Evolutionary conservation across 495 filamentous ascomycete genomes (phyloP).

Genomic region (Daldinia childiae): DNA sequence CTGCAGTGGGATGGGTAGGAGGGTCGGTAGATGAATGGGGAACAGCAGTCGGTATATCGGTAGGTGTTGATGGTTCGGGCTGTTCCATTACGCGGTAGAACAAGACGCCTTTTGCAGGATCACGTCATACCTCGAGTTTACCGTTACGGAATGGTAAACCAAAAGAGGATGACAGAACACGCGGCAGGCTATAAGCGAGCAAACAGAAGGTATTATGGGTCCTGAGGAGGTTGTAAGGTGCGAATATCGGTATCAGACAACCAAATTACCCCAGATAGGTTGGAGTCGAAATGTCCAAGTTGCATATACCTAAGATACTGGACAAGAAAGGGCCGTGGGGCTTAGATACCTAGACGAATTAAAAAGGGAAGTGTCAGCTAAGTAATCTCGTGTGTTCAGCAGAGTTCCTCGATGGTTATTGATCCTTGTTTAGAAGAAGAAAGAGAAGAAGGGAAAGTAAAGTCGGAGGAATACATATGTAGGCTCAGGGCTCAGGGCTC

Average conservation of each 20-base stretch:
- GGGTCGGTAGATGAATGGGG: conserved; percentile 24
- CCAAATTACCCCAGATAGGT: conserved; percentile 2
- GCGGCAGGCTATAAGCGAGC: conserved; percentile 31
- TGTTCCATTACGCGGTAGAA: conserved; percentile 58
- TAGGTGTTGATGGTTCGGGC: conserved; percentile 41
- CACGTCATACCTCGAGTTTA: conserved; percentile 50
- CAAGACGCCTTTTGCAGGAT: conserved; percentile 46
- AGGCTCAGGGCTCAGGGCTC: neutral
- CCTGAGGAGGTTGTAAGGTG: conserved; percentile 5
- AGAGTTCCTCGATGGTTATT: conserved; percentile 4
- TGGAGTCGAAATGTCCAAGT: conserved; percentile 17
- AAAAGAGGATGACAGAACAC: conserved; percentile 40
- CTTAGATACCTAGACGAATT: conserved; percentile 16
- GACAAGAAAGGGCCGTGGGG: conserved; percentile 4
- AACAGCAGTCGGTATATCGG: conserved; percentile 42
- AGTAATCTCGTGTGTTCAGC: neutral
- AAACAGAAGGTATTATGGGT: conserved; percentile 19
- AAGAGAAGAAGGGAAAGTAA: neutral
- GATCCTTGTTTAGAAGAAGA: neutral
- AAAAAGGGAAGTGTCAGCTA: conserved; percentile 16
- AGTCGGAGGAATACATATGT: neutral
- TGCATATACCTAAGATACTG: conserved; percentile 6
- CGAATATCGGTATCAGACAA: conserved; percentile 25
- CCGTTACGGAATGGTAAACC: conserved; percentile 18
- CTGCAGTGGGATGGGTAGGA: conserved; percentile 22